phyloP scores from a whole-genome alignment of 495 filamentous ascomycete species.

The Penicillium coffeae region DNA sequence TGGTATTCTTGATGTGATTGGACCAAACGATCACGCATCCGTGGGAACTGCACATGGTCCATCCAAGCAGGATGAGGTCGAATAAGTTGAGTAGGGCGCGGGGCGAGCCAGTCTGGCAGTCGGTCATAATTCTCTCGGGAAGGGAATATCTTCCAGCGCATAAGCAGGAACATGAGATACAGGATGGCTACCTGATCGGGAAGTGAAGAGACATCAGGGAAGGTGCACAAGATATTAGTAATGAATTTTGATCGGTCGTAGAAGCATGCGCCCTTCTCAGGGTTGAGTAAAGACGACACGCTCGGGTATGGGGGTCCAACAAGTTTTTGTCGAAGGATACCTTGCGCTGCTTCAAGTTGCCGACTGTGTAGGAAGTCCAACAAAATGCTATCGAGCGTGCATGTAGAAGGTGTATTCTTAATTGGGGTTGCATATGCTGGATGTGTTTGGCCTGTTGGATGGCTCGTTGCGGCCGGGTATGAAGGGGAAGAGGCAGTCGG shows the following conservation, averaged over 20 bases:
- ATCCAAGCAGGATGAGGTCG: conserved; percentile 70
- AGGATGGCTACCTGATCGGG: conserved; percentile 76
- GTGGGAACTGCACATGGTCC: conserved; percentile 73
- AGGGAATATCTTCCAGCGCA: conserved; percentile 77
- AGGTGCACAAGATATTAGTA: conserved; percentile 72
- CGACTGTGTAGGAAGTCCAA: conserved; percentile 71
- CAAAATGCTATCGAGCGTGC: conserved; percentile 68
- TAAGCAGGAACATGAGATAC: conserved; percentile 78
- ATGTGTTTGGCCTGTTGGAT: conserved; percentile 18
- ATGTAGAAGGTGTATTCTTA: conserved; percentile 60
- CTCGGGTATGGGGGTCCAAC: conserved; percentile 72
- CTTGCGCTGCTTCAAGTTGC: conserved; percentile 59
- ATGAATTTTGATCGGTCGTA: conserved; percentile 78
- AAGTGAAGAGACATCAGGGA: conserved; percentile 62
- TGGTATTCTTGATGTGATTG: conserved; percentile 44
- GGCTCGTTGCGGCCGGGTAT: conserved; percentile 24
- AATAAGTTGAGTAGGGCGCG: conserved; percentile 57
- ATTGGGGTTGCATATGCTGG: conserved; percentile 49
- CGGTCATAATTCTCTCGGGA: conserved; percentile 70
- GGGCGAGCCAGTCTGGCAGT: conserved; percentile 64
- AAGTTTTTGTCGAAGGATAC: conserved; percentile 55
- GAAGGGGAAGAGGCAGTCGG: conserved; percentile 19
- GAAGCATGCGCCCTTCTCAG: conserved; percentile 52
- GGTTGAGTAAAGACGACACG: conserved; percentile 71
- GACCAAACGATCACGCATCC: conserved; percentile 63